phyloP scores from a whole-genome alignment of 768 basidiomycete genomes.

The Rhizopogon roseolus region DNA sequence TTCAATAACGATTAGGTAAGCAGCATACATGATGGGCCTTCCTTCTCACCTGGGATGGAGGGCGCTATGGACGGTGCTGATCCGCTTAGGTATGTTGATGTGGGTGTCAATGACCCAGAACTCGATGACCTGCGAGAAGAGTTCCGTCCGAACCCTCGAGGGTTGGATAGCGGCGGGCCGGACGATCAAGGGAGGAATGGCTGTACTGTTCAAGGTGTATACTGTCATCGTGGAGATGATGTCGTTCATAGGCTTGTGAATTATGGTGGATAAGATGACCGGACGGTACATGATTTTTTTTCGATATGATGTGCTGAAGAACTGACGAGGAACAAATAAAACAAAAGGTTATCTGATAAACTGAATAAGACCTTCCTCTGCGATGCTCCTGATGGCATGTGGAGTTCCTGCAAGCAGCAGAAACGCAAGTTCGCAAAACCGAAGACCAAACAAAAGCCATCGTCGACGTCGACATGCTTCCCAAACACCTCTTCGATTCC shows the following conservation, averaged over 20 bases:
- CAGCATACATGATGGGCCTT: constrained; percentile 61
- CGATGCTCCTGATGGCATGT: constrained; percentile 47
- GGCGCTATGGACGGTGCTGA: constrained; percentile 38
- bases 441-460: constrained; percentile 8
- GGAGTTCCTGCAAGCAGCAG: constrained; percentile 47
- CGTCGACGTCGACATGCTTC: no score
- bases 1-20: no score
- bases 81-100: constrained; percentile 44
- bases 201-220: constrained; percentile 37
- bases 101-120: constrained; percentile 50
- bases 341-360: constrained; percentile 45
- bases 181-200: constrained; percentile 33
- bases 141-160: constrained; percentile 52
- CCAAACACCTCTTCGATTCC: background rate
- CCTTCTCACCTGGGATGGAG: constrained; percentile 35
- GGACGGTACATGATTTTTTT: constrained; percentile 33
- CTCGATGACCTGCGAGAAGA: constrained; percentile 58
- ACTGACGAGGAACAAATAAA: background rate
- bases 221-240: constrained; percentile 42
- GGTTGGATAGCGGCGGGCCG: constrained; percentile 46
- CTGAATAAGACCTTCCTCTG: constrained; percentile 47
- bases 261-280: constrained; percentile 55
- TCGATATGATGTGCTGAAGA: background rate
- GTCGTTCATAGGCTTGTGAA: constrained; percentile 50
- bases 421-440: constrained; percentile 24